Base-by-base conservation (phyloP, 495 filamentous ascomycete genomes). In the Lentithecium fluviatile region DNA sequence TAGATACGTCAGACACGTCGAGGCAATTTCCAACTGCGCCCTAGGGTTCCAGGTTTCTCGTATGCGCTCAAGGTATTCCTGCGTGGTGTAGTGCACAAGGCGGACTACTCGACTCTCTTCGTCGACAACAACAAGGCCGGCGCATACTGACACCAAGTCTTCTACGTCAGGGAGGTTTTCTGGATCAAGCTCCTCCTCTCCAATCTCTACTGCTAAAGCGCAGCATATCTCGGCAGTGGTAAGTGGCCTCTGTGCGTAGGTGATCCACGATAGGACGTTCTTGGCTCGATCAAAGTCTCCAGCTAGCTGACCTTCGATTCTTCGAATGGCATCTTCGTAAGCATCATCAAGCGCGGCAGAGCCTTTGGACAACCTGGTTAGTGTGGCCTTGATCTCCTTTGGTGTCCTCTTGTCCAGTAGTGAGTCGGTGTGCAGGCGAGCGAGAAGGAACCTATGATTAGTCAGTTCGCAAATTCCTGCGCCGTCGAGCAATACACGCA, bases 71-170 rank as follows among this genome's bases (percentile, higher is more conserved):
- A 84, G 77, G 62, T 80, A 85, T 26, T 78, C 74, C 54, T 83
- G 74, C 0, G 79, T 71, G 0, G 82, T 83, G 58, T 79, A 81
- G 64, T 84, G 83, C 4, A 82, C 76, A 10, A 85, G 69, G 19
- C 79, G 78, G 45, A 83, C 69, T 29, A 78, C 71, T 10, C 65
- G 32, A 55, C 74, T 83, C 20, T 76, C 71, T 23, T 75, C 19
- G 47, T 85, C 78, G 3, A 82, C 49, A 1, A 70, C 78, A 2
- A 83, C 74, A 24, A 87, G 65, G 0, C 82, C 82, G 48, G 75
- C 76, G 64, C 81, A 84, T 7, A 78, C 72, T 1, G 77, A 78
- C 3, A 77, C 48, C 10, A 83, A 58, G 19, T 76, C 59, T 23
- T 77, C 70, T 8, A 75, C 49, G 13, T 57, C 43, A 20, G 40